Evolutionary conservation across 331 rosid genomes (phyloP), one percentile per base, ranked within the genome.

Genomic region (Quercus phellos): DNA sequence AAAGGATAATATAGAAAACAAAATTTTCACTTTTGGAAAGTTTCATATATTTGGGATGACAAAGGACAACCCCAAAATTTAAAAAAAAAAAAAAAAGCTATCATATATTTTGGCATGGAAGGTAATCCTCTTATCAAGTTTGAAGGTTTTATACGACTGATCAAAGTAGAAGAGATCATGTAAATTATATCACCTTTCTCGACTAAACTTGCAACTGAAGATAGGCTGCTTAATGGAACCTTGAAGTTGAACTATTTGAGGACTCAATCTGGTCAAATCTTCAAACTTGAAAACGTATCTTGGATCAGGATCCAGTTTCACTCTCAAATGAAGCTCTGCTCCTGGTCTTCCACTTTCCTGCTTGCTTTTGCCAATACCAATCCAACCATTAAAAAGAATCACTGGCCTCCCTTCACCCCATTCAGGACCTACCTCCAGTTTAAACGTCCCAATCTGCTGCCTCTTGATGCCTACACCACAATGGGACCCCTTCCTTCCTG

Each of bases 221-320:
- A 94, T 90, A 38, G 97, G 97, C 82, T 94, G 98, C 77, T 85
- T 90, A 70, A 81, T 80, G 71, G 94, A 90, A 76, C 98, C 97
- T 86, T 79, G 98, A 76, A 89, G 94, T 85, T 88, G 98, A 76
- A 90, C 88, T 72, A 94, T 83, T 80, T 94, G 98, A 58, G 98
- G 98, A 79, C 97, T 91, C 83, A 88, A 78, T 79, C 78, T 83
- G 4, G 94, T 89, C 6, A 80, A 66, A 74, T 94, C 98, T 73
- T 90, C 97, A 81, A 91, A 94, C 87, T 86, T 90, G 79, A 94
- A 94, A 10, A 94, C 88, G 66, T 91, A 94, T 90, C 98, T 84
- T 18, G 97, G 98, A 82, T 94, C 98, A 64, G 98, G 96, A 81
- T 94, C 97, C 32, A 92, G 77, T 80, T 91, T 91, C 51, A 94